Conservation (phyloP, 768 basidiomycete species). For the Leccinum imitatum region DNA sequence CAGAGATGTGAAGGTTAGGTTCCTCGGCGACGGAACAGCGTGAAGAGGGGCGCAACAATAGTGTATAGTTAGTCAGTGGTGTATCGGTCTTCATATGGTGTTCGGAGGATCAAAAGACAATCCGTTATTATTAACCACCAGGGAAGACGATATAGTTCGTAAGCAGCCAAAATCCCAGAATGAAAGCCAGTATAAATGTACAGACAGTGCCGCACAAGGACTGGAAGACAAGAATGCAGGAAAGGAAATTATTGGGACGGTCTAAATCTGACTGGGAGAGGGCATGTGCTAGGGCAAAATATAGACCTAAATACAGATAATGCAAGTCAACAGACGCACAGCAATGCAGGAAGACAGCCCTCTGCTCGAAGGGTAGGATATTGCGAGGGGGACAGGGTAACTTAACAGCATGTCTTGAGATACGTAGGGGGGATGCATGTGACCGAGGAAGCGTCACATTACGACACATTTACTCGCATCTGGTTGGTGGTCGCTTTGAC, state of each 20-base stretch:
- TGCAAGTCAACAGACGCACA: slow-evolving; percentile 33
- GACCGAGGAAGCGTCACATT: slow-evolving; percentile 44
- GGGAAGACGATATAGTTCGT: slow-evolving; percentile 35
- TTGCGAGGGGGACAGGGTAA: slow-evolving; percentile 32
- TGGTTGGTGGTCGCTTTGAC: slow-evolving; percentile 43
- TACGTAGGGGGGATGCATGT: slow-evolving; percentile 13
- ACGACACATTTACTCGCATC: slow-evolving; percentile 47
- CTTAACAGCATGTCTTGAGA: slow-evolving; percentile 26
- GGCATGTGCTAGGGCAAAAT: slow-evolving; percentile 21
- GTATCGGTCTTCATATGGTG: not conserved
- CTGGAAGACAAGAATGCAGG: slow-evolving; percentile 22
- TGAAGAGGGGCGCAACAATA: slow-evolving; percentile 30
- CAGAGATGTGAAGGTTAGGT: slow-evolving; percentile 62
- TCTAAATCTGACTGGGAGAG: slow-evolving; percentile 28
- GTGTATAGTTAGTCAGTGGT: not conserved
- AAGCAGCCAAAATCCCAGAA: slow-evolving; percentile 29
- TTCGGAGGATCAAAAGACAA: not conserved
- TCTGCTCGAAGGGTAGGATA: slow-evolving; percentile 29
- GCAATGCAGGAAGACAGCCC: slow-evolving; percentile 27
- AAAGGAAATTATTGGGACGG: slow-evolving; percentile 31
- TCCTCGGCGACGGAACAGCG: slow-evolving; percentile 74
- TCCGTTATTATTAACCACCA: slow-evolving; percentile 37
- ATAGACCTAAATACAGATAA: slow-evolving; percentile 37
- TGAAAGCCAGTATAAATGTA: slow-evolving; percentile 33
- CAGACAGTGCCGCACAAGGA: slow-evolving; percentile 31